Base-by-base conservation (phyloP, 495 filamentous ascomycete genomes). In the Elaphomyces granulatus region DNA sequence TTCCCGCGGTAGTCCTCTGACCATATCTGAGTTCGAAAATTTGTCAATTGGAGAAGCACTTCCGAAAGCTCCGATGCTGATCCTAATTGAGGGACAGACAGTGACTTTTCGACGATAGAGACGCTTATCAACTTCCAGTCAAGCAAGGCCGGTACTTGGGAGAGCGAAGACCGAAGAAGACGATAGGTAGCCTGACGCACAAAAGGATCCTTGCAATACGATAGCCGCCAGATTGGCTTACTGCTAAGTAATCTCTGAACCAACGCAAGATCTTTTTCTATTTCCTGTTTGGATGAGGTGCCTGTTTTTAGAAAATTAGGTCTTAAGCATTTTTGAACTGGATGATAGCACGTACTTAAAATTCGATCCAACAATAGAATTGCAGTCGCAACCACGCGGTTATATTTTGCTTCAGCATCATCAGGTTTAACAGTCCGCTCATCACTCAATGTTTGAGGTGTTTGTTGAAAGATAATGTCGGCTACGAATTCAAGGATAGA, bases 371-470 rank as follows among this genome's bases (percentile, higher is more conserved):
- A 59, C 10, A 70, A 45, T 32, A 60, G 45, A 21, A 70, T 43
- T 23, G 63, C 66, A 15, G 77, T 75, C 12, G 76, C 76, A 15
- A 86, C 70, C 3, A 93, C 84, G 40, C 90, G 70, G 20, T 74
- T 68, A 58, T 92, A 90, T 49, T 94, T 95, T 2, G 77, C 75
- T 41, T 82, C 67, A 1, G 82, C 74, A 50, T 99, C 90, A 47
- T 95, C 87, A 8, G 78, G 64, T 43, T 77, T 88, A 19, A 81
- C 77, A 4, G 75, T 83, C 38, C 87, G 72, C 56, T 87, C 80
- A 54, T 96, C 92, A 52, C 87, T 94, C 34, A 99, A 63, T 0
- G 85, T 90, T 18, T 75, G 64, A 2, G 75, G 58, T 2, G 78
- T 85, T 58, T 99, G 88, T 34, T 78, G 72, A 37, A 72, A 52